Percentiles rank a stretch among this genome's conserved stretches.
Conservation (phyloP, 2,329 filamentous ascomycete genomes). For the Magnaporthiopsis rhizophila region DNA sequence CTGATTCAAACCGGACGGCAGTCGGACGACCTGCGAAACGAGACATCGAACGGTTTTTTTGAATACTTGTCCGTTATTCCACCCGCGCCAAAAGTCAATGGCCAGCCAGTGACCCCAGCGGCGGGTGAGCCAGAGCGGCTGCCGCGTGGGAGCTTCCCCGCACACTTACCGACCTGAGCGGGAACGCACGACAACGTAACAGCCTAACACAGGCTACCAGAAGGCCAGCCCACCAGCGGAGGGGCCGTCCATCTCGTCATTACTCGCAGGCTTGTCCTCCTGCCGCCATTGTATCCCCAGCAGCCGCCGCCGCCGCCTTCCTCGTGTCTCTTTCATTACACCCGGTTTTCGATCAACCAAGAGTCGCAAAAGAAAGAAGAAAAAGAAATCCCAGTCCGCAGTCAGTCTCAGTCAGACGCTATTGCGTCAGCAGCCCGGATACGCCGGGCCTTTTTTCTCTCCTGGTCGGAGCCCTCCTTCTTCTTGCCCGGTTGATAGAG, state of each 20-base stretch:
- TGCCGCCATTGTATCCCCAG: not conserved
- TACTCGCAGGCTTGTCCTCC: not conserved
- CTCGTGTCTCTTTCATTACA: not conserved
- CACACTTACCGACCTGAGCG: slow-evolving; percentile 3
- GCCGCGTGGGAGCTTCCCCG: slow-evolving; percentile 9
- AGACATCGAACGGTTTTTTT: not conserved
- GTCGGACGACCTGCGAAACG: not conserved
- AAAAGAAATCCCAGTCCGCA: too few species aligned
- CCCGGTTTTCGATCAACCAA: not conserved
- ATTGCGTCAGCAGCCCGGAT: too few species aligned
- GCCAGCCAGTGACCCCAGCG: slow-evolving; percentile 5
- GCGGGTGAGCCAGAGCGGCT: slow-evolving; percentile 1
- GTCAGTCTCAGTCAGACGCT: too few species aligned
- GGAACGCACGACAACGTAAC: not conserved
- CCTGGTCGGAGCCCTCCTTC: too few species aligned
- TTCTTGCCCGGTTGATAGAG: too few species aligned
- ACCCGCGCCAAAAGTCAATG: slow-evolving; percentile 3
- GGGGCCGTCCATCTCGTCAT: not conserved
- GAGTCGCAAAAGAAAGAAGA: not conserved
- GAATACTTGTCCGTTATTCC: not conserved
- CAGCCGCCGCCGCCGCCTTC: not conserved
- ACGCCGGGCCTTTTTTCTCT: too few species aligned
- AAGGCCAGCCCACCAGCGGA: not conserved
- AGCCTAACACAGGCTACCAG: not conserved
- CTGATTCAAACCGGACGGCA: not conserved